A percentile compares a stretch with the other conserved stretches of the same genome.
phyloP scores from a whole-genome alignment of 768 basidiomycete genomes.

The Boletellus emodensis region DNA sequence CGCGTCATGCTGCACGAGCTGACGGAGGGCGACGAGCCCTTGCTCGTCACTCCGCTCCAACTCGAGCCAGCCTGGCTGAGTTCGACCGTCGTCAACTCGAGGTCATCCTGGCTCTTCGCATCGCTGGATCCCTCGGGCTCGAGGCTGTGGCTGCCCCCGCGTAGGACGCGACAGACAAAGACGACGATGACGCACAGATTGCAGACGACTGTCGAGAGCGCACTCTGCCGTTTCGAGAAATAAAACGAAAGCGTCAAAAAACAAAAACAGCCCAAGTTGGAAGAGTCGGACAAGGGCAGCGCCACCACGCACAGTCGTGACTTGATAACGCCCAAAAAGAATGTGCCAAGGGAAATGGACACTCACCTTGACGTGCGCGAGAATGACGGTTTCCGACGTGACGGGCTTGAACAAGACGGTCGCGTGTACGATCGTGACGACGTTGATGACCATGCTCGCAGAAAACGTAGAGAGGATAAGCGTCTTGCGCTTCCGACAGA shows the following conservation, averaged over 20 bases:
- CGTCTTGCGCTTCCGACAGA: slow-evolving; percentile 2
- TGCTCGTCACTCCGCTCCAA: neutral
- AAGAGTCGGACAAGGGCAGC: too few species aligned
- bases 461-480: slow-evolving; percentile 12
- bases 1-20: neutral
- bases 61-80: neutral
- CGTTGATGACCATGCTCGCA: slow-evolving; percentile 13
- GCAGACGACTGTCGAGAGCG: slow-evolving; percentile 6
- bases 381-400: neutral
- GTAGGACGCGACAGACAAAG: slow-evolving; percentile 6
- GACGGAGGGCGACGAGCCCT: neutral
- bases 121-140: neutral
- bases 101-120: neutral
- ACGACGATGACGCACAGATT: slow-evolving; percentile 12
- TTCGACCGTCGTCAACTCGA: slow-evolving; percentile 12
- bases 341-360: too few species aligned
- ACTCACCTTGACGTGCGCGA: slow-evolving; percentile 14
- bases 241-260: too few species aligned
- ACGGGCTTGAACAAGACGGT: neutral
- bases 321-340: neutral
- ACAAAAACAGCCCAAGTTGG: neutral
- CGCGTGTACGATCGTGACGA: slow-evolving; percentile 12
- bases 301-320: too few species aligned
- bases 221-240: neutral
- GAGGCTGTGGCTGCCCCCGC: neutral